Percentiles rank a stretch among this genome's conserved stretches.
Evolutionary conservation across 1,284 basidiomycete species (phyloP).

Genomic region (Pascua guehoae): DNA sequence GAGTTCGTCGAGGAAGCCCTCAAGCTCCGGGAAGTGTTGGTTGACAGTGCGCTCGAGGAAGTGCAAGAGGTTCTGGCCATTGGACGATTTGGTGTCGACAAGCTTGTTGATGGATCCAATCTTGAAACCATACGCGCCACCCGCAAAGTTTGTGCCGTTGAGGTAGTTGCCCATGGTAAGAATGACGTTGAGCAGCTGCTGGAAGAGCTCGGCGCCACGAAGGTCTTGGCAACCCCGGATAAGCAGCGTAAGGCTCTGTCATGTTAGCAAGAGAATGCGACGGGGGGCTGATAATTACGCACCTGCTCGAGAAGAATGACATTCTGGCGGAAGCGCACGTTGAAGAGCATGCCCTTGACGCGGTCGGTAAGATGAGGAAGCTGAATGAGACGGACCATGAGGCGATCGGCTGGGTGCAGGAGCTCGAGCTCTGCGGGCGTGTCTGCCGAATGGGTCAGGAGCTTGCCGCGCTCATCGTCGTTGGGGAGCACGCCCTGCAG

Average conservation of each 20-base stretch:
- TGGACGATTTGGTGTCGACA: slow-evolving; percentile 94
- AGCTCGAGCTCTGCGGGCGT: slow-evolving; percentile 81
- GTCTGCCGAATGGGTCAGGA: slow-evolving; percentile 69
- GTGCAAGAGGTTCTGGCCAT: slow-evolving; percentile 89
- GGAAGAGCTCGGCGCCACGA: slow-evolving; percentile 74
- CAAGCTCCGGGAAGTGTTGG: slow-evolving; percentile 83
- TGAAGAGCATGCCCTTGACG: slow-evolving; percentile 91
- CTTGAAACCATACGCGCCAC: slow-evolving; percentile 95
- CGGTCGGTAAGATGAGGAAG: slow-evolving; percentile 87
- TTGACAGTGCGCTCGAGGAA: slow-evolving; percentile 88
- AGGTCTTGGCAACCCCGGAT: slow-evolving; percentile 73
- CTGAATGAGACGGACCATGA: slow-evolving; percentile 96
- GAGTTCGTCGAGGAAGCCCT: slow-evolving; percentile 84
- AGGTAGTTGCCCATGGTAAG: slow-evolving; percentile 96
- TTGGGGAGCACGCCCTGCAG: slow-evolving; percentile 79
- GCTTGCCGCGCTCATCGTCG: slow-evolving; percentile 87
- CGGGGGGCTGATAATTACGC: slow-evolving; percentile 8
- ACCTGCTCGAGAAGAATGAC: slow-evolving; percentile 60
- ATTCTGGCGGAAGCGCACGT: slow-evolving; percentile 76
- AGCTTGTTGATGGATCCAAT: slow-evolving; percentile 98
- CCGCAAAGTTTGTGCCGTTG: slow-evolving; percentile 94
- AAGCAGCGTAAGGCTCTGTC: slow-evolving; percentile 71
- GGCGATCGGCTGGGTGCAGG: slow-evolving; percentile 87
- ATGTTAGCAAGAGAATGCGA: slow-evolving; percentile 9
- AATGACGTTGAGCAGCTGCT: slow-evolving; percentile 71